These are phyloP conservation scores for Oldenlandia corymbosa DNA, from an alignment of 257 asterid genomes.

Conservation along the genomic window DNA sequence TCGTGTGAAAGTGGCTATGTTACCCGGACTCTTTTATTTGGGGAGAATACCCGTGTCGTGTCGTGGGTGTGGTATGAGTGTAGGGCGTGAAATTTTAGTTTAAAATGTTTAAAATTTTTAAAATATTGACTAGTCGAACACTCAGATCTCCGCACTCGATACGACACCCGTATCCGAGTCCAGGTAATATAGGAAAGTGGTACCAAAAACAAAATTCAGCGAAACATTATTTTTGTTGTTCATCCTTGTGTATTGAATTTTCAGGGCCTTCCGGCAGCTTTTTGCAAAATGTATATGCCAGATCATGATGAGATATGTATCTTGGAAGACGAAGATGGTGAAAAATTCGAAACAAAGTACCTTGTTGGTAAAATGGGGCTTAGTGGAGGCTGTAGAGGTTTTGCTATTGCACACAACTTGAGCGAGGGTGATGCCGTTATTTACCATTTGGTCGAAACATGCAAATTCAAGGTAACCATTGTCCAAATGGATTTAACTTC, in stretches of 20 bases:
- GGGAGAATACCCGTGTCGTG: too few species aligned
- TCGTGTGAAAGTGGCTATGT: background rate
- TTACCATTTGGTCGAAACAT: background rate
- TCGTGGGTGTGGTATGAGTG: too few species aligned
- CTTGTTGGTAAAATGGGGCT: conserved; percentile 43
- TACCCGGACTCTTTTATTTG: too few species aligned
- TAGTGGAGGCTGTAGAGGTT: conserved; percentile 72
- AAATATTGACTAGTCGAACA: too few species aligned
- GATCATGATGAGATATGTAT: conserved; percentile 23
- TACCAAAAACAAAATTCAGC: too few species aligned
- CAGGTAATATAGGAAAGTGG: too few species aligned
- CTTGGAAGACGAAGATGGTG: conserved; percentile 46
- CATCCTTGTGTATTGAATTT: background rate
- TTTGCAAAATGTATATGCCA: conserved; percentile 50
- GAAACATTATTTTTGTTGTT: background rate
- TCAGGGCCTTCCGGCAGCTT: conserved; percentile 48
- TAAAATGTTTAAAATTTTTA: too few species aligned
- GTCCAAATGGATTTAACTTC: too few species aligned
- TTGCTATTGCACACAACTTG: conserved; percentile 40
- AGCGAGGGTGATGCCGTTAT: conserved; percentile 30
- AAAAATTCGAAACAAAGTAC: conserved; percentile 33
- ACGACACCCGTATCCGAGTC: too few species aligned
- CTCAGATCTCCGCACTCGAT: too few species aligned
- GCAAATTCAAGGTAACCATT: conserved; percentile 16
- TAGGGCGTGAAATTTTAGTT: too few species aligned